Conservation (phyloP, 192 early-diverging fungal genomes). For the Mortierella antarctica region DNA sequence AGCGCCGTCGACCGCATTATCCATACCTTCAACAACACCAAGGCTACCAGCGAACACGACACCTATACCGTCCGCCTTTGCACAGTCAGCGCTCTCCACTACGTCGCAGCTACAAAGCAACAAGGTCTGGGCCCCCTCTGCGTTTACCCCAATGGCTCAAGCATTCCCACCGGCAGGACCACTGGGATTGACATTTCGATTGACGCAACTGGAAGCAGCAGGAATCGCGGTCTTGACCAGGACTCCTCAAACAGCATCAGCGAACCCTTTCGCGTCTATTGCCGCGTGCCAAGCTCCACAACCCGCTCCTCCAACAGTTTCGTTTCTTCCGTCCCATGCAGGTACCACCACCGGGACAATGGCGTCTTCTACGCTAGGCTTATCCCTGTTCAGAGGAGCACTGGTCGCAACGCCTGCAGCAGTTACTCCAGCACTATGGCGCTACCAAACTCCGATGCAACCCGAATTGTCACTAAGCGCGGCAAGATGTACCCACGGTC, state of each 20-base stretch:
- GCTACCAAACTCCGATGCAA: constrained; percentile 26
- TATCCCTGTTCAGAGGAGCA: background rate
- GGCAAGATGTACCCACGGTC: constrained; percentile 33
- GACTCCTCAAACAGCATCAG: constrained; percentile 21
- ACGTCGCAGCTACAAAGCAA: too few species aligned
- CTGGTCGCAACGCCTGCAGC: background rate
- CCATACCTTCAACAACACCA: background rate
- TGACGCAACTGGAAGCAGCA: too few species aligned
- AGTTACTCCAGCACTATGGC: background rate
- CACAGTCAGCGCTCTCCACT: too few species aligned
- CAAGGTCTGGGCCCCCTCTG: too few species aligned
- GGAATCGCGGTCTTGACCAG: background rate
- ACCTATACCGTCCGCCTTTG: too few species aligned
- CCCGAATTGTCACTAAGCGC: constrained; percentile 18
- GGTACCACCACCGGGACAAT: background rate
- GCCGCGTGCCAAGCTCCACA: background rate
- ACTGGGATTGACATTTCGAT: too few species aligned
- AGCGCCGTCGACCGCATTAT: background rate
- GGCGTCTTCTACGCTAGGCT: background rate
- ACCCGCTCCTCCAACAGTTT: background rate
- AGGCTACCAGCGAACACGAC: too few species aligned
- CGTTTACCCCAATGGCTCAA: too few species aligned
- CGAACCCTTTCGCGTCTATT: constrained; percentile 2
- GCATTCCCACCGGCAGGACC: too few species aligned
- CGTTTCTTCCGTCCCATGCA: background rate